A percentile compares a stretch with the other conserved stretches of the same genome.
Evolutionary conservation across 202 grass and related monocot genomes (phyloP).

Genomic region (Panicum virgatum): DNA sequence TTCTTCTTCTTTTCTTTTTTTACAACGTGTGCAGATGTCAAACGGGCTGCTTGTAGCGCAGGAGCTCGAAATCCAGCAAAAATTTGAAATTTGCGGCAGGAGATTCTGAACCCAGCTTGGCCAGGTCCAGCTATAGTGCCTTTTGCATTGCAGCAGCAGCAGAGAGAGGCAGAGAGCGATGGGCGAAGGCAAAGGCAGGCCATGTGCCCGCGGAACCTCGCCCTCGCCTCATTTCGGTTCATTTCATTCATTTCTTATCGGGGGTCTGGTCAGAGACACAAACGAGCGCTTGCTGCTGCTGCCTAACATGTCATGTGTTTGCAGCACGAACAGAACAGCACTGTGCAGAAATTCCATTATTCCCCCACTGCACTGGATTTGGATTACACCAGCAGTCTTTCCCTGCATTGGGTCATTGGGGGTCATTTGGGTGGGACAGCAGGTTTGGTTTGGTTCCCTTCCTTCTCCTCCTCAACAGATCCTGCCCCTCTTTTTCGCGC

Average conservation of each 20-base stretch:
- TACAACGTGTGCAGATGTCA: no score
- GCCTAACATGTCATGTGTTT: background rate
- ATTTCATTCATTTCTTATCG: background rate
- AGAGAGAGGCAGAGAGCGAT: no score
- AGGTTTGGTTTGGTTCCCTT: background rate
- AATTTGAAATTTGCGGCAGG: background rate
- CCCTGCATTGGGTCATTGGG: no score
- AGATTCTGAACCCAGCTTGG: constrained; percentile 7
- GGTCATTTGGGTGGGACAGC: no score
- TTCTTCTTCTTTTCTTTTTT: no score
- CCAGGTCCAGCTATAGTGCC: no score
- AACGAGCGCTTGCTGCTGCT: no score
- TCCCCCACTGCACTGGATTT: background rate
- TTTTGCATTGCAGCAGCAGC: no score
- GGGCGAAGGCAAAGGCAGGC: background rate
- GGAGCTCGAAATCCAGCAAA: background rate
- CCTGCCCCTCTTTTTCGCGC: background rate
- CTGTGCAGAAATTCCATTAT: background rate
- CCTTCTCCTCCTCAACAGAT: background rate
- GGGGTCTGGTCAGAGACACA: no score
- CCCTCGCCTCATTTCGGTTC: background rate
- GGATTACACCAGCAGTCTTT: background rate
- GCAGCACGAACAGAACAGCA: background rate
- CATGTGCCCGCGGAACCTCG: background rate
- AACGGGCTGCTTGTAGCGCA: no score